phyloP scores from a whole-genome alignment of 345 rosid species.

The Cardiospermum halicacabum region DNA sequence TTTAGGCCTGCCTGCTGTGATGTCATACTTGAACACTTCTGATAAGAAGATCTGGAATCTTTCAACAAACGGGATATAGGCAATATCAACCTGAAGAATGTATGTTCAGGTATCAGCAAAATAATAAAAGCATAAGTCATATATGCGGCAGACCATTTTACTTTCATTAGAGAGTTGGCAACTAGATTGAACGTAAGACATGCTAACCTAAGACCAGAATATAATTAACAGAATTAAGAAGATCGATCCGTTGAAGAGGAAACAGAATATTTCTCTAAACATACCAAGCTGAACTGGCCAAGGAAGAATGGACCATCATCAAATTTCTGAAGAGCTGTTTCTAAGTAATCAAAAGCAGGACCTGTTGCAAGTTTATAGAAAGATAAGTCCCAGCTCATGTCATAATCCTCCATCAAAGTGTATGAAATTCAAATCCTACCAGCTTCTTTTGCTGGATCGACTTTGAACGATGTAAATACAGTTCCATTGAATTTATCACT shows the following conservation, averaged over 20 bases:
- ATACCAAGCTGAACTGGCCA: slow-evolving; percentile 72
- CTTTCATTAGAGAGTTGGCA: background rate
- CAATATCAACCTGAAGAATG: slow-evolving; percentile 60
- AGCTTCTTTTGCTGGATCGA: slow-evolving; percentile 47
- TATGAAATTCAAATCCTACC: slow-evolving; percentile 30
- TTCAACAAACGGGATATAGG: slow-evolving; percentile 64
- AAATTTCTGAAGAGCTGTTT: slow-evolving; percentile 56
- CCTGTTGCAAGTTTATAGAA: slow-evolving; percentile 34
- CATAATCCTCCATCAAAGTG: background rate
- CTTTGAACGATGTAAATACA: slow-evolving; percentile 52
- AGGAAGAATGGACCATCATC: slow-evolving; percentile 91
- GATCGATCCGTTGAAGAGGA: background rate
- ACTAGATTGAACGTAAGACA: background rate
- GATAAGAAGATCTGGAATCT: slow-evolving; percentile 48
- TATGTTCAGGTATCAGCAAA: background rate
- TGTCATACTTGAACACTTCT: slow-evolving; percentile 47
- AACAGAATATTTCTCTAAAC: slow-evolving; percentile 1
- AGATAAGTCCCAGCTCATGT: background rate
- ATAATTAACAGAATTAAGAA: background rate
- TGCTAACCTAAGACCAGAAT: background rate
- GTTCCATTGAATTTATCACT: slow-evolving; percentile 43
- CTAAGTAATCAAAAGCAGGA: slow-evolving; percentile 68
- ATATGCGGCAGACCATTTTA: background rate
- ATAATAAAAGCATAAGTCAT: background rate
- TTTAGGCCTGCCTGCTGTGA: slow-evolving; percentile 69